These are phyloP conservation scores for Monoraphidium neglectum DNA, from an alignment of 139 green algal species.

Conservation along the genomic window DNA sequence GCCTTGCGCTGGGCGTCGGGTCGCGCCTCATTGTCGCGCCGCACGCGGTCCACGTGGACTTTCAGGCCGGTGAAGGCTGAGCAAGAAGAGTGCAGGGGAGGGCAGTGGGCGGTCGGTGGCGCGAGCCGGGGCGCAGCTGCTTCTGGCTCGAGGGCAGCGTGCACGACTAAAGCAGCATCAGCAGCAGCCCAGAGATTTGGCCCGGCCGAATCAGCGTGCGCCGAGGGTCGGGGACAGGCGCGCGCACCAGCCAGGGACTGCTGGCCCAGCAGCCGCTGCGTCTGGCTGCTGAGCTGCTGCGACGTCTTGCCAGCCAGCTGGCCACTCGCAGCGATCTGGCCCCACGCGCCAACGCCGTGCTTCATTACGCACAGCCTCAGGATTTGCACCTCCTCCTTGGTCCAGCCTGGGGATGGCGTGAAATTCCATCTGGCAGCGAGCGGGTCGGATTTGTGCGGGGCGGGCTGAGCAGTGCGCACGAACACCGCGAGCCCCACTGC, in stretches of 20 bases:
- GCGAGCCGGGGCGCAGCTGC: background rate
- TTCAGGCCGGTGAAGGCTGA: slow-evolving; percentile 69
- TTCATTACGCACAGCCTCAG: slow-evolving; percentile 88
- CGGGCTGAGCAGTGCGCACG: too few relatives aligned
- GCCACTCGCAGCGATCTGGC: slow-evolving; percentile 81
- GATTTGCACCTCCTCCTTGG: slow-evolving; percentile 75
- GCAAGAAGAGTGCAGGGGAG: background rate
- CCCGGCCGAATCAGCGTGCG: background rate
- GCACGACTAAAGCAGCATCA: background rate
- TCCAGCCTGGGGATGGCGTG: slow-evolving; percentile 88
- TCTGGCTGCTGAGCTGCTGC: slow-evolving; percentile 90
- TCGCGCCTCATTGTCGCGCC: slow-evolving; percentile 71
- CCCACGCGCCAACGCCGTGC: slow-evolving; percentile 84
- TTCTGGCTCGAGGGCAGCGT: background rate
- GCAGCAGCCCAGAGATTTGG: background rate
- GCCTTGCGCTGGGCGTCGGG: slow-evolving; percentile 70
- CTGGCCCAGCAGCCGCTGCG: slow-evolving; percentile 87
- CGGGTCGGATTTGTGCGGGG: too few relatives aligned
- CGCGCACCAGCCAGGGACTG: slow-evolving; percentile 78
- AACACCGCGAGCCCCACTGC: too few relatives aligned
- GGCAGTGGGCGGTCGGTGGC: background rate
- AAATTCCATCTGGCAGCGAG: slow-evolving; percentile 87
- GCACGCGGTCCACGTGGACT: slow-evolving; percentile 82
- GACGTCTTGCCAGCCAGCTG: slow-evolving; percentile 89
- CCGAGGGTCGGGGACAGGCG: background rate